Evolutionary conservation across 163 green algal species (phyloP).

Genomic region (Coccomyxa subellipsoidea): DNA sequence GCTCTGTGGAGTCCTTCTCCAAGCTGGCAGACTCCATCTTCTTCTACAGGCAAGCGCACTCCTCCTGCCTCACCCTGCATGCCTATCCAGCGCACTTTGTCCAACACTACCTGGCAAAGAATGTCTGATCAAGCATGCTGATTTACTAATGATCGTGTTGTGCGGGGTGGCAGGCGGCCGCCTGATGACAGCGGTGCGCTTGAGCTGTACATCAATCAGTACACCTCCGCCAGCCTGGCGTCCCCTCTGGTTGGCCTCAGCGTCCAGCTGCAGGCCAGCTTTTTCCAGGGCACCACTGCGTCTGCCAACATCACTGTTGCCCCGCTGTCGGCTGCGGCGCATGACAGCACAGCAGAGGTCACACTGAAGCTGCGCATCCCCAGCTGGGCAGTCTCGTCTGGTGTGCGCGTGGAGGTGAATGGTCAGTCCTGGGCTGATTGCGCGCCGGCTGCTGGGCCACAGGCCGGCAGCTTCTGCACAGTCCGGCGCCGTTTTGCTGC

Average conservation of each 20-base stretch:
- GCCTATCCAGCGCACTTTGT: not conserved
- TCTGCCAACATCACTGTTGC: conserved; percentile 11
- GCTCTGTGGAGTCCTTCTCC: conserved; percentile 53
- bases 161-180: not conserved
- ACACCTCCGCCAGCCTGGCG: conserved; percentile 39
- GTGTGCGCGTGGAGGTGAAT: conserved; percentile 10
- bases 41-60: conserved; percentile 39
- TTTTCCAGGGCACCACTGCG: not conserved
- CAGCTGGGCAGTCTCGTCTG: conserved; percentile 21
- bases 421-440: not conserved
- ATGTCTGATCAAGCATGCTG: not conserved
- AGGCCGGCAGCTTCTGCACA: conserved; percentile 11
- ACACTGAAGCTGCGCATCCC: conserved; percentile 40
- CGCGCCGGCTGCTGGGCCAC: not conserved
- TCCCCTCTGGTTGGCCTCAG: conserved; percentile 39
- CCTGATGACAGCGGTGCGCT: not conserved
- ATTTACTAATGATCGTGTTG: too few relatives aligned
- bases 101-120: not conserved
- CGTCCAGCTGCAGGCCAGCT: conserved; percentile 12
- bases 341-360: not conserved
- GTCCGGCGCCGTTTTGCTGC: not conserved
- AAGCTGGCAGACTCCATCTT: conserved; percentile 71
- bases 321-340: not conserved
- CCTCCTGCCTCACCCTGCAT: not conserved
- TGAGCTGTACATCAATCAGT: conserved; percentile 64